A percentile compares a stretch with the other conserved stretches of the same genome.
These are phyloP conservation scores for Daldinia childiae DNA, from an alignment of 495 filamentous ascomycete genomes.

Conservation along the genomic window DNA sequence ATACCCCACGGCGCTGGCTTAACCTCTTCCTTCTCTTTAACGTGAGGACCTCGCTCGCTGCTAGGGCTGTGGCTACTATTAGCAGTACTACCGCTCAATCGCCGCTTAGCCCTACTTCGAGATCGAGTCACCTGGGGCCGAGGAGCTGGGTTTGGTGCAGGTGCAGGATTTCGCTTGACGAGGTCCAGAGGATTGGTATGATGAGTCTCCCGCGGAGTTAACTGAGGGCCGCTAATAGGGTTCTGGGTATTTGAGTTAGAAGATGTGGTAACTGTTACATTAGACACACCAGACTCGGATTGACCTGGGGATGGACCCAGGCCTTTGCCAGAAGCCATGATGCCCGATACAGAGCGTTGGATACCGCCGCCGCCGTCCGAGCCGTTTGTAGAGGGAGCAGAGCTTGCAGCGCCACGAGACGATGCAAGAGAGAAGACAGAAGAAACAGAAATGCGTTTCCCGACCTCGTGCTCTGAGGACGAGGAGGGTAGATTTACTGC, in stretches of 20 bases:
- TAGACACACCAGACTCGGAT: constrained; percentile 62
- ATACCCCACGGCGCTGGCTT: constrained; percentile 62
- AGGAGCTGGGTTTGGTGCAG: constrained; percentile 40
- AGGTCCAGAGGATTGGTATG: constrained; percentile 50
- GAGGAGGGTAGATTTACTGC: constrained; percentile 55
- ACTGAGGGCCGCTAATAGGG: constrained; percentile 51
- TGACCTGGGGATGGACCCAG: constrained; percentile 45
- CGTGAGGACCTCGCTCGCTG: constrained; percentile 59
- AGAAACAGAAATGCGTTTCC: constrained; percentile 71
- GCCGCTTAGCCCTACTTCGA: constrained; percentile 75
- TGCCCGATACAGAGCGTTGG: constrained; percentile 47
- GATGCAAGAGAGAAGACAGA: constrained; percentile 72
- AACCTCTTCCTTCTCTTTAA: constrained; percentile 60
- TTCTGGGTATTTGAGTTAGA: constrained; percentile 49
- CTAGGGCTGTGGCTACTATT: constrained; percentile 75
- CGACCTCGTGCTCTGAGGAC: constrained; percentile 54
- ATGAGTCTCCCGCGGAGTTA: constrained; percentile 55
- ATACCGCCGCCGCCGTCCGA: constrained; percentile 45
- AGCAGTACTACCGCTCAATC: constrained; percentile 79
- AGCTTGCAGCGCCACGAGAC: constrained; percentile 57
- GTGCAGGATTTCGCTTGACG: constrained; percentile 43
- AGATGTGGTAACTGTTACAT: constrained; percentile 65
- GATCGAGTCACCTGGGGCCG: constrained; percentile 65
- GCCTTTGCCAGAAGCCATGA: constrained; percentile 55
- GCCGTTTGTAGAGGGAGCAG: constrained; percentile 54